Base-by-base conservation (phyloP, 305 asterid genomes). In the Rubia balearica region DNA sequence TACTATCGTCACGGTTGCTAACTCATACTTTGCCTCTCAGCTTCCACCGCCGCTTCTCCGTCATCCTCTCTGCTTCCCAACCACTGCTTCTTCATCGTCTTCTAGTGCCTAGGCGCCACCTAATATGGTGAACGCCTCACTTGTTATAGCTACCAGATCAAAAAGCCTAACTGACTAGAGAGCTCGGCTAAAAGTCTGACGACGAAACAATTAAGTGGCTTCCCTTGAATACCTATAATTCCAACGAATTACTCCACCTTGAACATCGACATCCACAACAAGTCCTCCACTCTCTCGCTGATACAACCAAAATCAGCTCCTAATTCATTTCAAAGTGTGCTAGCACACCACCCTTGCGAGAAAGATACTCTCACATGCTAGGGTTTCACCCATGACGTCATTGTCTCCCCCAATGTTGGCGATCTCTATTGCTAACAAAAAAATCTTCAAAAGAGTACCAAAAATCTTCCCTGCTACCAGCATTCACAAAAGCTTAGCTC, bases 171-270 rank as follows among this genome's bases (percentile, higher is more conserved):
- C 61, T 21, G 89, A 87, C 97, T 5, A 41, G 89, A 7, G 97
- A 90, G 67, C 70, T 90, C 27, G 89, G 96, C 21, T 88, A 88
- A 70, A 90, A 90, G 69, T 88, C 95, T 36, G 96, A 87, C 30
- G 96, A 94, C 3, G 92, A 89, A 59, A 89, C 92, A 3, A 85
- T 89, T 8, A 90, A 87, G 81, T 90, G 96, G 96, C 88, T 90
- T 94, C 73, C 88, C 94, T 12, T 96, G 97, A 6, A 90, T 96
- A 13, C 94, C 93, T 10, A 88, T 92, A 4, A 88, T 88, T 27
- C 96, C 96, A 40, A 92, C 95, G 0, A 88, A 88, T 69, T 86
- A 81, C 69, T 84, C 92, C 2, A 80, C 91, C 0, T 87, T 88
- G 0, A 90, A 86, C 78, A 81, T 86, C 73, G 81, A 92, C 11